Evolutionary conservation across 2,329 filamentous ascomycete genomes (phyloP), one percentile per base, ranked within the genome.

Genomic region (Rosellinia necatrix): DNA sequence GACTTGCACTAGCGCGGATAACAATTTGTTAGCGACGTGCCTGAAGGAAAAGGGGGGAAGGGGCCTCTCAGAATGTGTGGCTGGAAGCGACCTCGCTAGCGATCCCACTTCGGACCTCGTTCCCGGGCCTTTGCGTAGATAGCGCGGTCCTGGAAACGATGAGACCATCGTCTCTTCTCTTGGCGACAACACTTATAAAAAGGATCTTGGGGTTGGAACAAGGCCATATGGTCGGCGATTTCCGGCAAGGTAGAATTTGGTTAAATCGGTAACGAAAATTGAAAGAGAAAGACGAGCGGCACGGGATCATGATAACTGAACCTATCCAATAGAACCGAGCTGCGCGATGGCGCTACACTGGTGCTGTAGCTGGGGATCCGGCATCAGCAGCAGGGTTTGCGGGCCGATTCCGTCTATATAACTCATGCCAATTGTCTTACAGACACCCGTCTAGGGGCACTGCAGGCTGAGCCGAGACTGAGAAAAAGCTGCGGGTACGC

Each of bases 21-120:
- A 53, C 24, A 29, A 8, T 2, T 27, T n/a, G 6, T 1, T 53
- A 25, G 51, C 29, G 24, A 19, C 34, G 15, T 27, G 43, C 6
- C 15, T 48, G 2, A 13, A 35, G 35, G 27, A n/a, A 13, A 55
- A 55, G 42, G 53, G 48, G n/a, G 15, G 53, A 13, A 15, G 43
- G n/a, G 56, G 52, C 27, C 48, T 59, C 8, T 52, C 48, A 10
- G 35, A 24, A 7, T 38, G 53, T 30, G 49, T 49, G 1, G 4
- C 30, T 9, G 53, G 34, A 6, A 50, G 37, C n/a, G 51, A 51
- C 17, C 52, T 59, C 12, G 56, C 32, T 2, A 59, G 29, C 48
- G 52, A 7, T 56, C 56, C 17, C 56, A 56, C 21, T 46, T 52
- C 6, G 48, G 57, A 53, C 37, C 53, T 41, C n/a, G 25, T 40